Conservation (phyloP, 2,329 filamentous ascomycete genomes). For the Pyrenophora seminiperda region DNA sequence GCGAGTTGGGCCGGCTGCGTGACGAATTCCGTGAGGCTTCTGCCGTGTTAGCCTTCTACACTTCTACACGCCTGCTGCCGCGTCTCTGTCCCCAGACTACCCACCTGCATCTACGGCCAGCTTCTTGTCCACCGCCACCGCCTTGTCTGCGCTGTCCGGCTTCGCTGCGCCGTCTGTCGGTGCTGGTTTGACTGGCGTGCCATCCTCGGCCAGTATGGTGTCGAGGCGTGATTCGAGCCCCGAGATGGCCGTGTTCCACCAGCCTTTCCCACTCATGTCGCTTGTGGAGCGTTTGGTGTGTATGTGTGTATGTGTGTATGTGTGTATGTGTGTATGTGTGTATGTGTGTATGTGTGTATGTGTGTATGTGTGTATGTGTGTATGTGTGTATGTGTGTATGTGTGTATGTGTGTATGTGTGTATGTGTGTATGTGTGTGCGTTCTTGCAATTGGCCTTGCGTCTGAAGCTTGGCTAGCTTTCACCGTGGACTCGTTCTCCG, state of each 20-base stretch:
- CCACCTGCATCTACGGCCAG: slow-evolving; percentile 43
- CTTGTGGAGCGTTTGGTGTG: slow-evolving; percentile 5
- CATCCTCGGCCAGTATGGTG: slow-evolving; percentile 83
- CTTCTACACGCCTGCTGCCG: not conserved
- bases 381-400: not conserved
- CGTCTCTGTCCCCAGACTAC: slow-evolving; percentile 7
- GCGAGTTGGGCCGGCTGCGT: slow-evolving; percentile 72
- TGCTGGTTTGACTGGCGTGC: slow-evolving; percentile 56
- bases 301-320: not conserved
- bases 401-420: not conserved
- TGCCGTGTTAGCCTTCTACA: slow-evolving; percentile 35
- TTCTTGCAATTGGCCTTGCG: not conserved
- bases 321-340: not conserved
- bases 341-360: not conserved
- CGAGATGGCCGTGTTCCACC: slow-evolving; percentile 76
- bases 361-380: not conserved
- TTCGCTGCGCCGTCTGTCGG: slow-evolving; percentile 46
- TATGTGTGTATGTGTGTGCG: not conserved
- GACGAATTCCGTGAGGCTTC: slow-evolving; percentile 68
- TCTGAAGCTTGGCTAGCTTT: slow-evolving; percentile 26
- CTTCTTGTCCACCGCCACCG: slow-evolving; percentile 33
- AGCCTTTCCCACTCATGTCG: slow-evolving; percentile 40
- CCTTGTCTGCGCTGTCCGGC: slow-evolving; percentile 37
- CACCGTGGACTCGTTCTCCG: slow-evolving; percentile 38
- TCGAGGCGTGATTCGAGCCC: slow-evolving; percentile 93